Base-by-base conservation (phyloP, 2,329 filamentous ascomycete genomes). In the Xylariales sp. region DNA sequence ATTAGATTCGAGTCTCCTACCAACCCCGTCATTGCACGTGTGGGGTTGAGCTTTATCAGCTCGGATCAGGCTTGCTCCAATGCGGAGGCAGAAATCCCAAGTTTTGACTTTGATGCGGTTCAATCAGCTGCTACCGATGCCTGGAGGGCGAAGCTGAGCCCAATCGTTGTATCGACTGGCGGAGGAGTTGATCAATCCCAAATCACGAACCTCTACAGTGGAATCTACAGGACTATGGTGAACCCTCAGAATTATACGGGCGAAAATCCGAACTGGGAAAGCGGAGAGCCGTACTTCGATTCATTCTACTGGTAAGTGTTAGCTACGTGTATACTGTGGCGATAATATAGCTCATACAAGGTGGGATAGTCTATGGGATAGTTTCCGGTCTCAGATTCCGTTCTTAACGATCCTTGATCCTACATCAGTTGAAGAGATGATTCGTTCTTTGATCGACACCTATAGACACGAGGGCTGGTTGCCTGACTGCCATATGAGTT, bases 401-500 rank as follows among this genome's bases (percentile, higher is more conserved):
- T 85, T 93, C 23, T 80, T 94, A 36, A 91, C 89, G 0, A 81
- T 94, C 28, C 68, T 91, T 0, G 91, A 93, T 71, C 90, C 91
- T 0, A 69, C 79, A 0, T 85, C 88, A 1, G 87, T 92, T 60
- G 85, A 89, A 0, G 80, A 86, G 63, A 92, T 93, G 86, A 83
- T 93, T 10, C 84, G 90, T 28, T 91, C 89, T 63, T 80, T 94
- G 39, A 86, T 94, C 18, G 91, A 93, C 66, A 92, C 87, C 0
- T 94, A 93, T 72, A 83, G 84, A 36, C 85, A 91, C 72, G 84
- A 90, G 71, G 91, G 91, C 0, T 93, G 89, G 81, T 80, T 94
- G 5, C 91, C 91, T 0, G 91, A 94, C 75, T 93, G 91, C 70
- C 86, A 90, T 43, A 93, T 93, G 91, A 89, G 85, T n/a, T 83